Evolutionary conservation across 2,329 filamentous ascomycete species (phyloP).

Genomic region (Hypoxylon rubiginosum): DNA sequence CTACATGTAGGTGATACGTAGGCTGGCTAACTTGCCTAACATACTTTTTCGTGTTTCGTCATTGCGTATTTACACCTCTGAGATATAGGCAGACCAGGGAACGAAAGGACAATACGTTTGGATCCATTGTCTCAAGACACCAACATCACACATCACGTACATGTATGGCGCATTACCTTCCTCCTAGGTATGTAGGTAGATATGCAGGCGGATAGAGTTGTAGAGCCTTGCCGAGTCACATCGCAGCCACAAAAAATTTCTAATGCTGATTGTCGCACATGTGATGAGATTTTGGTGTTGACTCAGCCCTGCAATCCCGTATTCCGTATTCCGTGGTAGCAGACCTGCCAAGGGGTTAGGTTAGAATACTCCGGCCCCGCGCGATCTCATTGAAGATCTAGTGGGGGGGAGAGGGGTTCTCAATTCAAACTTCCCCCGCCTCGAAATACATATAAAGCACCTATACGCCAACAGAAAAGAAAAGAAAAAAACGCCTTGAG

Average conservation of each 20-base stretch:
- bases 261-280: neutral
- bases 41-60: neutral
- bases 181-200: neutral
- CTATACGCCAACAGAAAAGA: neutral
- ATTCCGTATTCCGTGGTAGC: neutral
- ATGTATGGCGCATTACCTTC: neutral
- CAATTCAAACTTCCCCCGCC: neutral
- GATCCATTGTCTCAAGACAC: neutral
- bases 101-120: neutral
- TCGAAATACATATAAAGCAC: neutral
- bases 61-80: neutral
- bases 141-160: neutral
- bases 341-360: neutral
- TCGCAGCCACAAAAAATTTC: neutral
- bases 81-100: neutral
- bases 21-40: neutral
- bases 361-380: neutral
- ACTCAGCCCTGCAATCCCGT: neutral
- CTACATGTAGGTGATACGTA: neutral
- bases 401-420: neutral
- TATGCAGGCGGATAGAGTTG: neutral
- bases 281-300: neutral
- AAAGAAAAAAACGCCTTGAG: neutral
- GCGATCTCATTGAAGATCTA: neutral
- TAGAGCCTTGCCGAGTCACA: neutral